A percentile compares a stretch with the other conserved stretches of the same genome.
Conservation (phyloP, 139 green algal genomes). For the Chlorella sp. region DNA sequence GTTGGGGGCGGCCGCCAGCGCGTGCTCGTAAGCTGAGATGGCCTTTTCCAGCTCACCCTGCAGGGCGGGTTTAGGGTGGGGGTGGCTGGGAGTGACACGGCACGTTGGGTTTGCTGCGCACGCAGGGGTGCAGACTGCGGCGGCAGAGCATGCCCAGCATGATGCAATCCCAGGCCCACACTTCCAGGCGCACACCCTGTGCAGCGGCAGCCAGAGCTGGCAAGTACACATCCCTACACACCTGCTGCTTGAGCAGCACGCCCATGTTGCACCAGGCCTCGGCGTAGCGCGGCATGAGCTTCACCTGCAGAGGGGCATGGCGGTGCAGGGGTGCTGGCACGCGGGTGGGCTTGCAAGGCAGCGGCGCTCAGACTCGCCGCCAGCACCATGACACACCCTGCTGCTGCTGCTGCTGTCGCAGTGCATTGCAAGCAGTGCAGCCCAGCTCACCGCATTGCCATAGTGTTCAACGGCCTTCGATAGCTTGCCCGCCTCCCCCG, state of each 20-base stretch:
- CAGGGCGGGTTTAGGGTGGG: neutral
- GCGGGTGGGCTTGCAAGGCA: no score
- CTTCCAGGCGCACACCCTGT: no score
- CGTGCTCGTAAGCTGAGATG: slow-evolving; percentile 81
- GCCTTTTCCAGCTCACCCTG: slow-evolving; percentile 77
- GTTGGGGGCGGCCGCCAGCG: slow-evolving; percentile 70
- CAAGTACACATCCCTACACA: neutral
- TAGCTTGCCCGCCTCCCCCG: slow-evolving; percentile 31
- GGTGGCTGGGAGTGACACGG: neutral
- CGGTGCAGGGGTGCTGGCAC: neutral
- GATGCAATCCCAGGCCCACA: no score
- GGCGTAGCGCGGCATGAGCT: slow-evolving; percentile 67
- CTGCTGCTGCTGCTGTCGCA: neutral
- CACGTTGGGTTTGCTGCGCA: no score
- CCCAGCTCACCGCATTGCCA: slow-evolving; percentile 37
- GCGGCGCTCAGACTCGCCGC: no score
- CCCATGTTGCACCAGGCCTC: slow-evolving; percentile 96
- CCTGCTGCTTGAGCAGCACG: slow-evolving; percentile 72
- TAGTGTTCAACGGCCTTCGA: slow-evolving; percentile 56
- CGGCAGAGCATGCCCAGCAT: no score
- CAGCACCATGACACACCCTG: no score
- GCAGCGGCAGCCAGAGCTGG: no score
- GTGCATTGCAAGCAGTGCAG: neutral
- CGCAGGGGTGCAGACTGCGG: no score
- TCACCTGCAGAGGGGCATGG: slow-evolving; percentile 21